Evolutionary conservation across 306 rosid genomes (phyloP).

Genomic region (Medicago ruthenica): DNA sequence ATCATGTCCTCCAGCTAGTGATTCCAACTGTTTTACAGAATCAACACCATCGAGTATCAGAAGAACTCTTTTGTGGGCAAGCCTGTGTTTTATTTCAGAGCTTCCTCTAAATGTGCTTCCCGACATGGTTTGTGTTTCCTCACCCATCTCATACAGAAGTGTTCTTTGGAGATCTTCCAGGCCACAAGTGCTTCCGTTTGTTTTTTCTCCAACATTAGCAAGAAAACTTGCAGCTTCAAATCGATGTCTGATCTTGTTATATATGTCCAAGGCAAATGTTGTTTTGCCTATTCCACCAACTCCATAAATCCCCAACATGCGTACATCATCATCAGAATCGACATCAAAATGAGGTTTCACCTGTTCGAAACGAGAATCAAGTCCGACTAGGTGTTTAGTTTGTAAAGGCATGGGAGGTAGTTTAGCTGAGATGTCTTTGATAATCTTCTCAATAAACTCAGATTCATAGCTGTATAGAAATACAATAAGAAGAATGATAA

Average conservation of each 20-base stretch:
- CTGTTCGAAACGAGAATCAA: not conserved
- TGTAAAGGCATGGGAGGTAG: not conserved
- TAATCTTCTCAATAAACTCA: not conserved
- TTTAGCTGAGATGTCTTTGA: not conserved
- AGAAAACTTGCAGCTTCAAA: not conserved
- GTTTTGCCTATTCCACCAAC: slow-evolving; percentile 6
- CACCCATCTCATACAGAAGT: not conserved
- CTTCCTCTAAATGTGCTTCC: slow-evolving; percentile 2
- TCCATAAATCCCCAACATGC: not conserved
- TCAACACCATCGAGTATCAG: not conserved
- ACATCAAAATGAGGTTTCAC: not conserved
- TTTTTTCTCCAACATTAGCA: not conserved
- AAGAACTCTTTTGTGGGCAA: not conserved
- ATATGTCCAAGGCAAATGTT: not conserved
- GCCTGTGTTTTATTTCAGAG: not conserved
- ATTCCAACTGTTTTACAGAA: not conserved
- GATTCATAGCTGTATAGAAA: not conserved
- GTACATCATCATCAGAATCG: not conserved
- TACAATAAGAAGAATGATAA: not conserved
- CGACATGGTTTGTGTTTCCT: not conserved
- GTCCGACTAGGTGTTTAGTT: not conserved
- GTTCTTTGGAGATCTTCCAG: not conserved
- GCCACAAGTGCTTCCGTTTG: not conserved
- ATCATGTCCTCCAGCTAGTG: not conserved
- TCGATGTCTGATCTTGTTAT: not conserved